Conservation (phyloP, 2,329 filamentous ascomycete genomes). For the Monosporascus ibericus region DNA sequence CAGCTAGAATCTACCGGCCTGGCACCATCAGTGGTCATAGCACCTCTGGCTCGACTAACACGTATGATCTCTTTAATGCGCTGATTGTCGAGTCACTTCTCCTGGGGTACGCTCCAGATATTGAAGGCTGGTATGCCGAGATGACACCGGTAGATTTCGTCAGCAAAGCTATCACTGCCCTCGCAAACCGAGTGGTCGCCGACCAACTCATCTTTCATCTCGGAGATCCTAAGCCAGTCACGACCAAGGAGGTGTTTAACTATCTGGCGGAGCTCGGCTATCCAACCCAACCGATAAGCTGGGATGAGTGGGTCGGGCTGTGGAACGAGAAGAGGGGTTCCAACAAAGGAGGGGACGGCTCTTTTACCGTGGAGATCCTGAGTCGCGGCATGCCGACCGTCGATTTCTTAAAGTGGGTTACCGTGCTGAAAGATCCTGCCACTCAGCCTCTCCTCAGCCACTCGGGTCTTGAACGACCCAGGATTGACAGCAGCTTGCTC, state of each 20-base stretch:
- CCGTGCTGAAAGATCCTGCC: conserved; percentile 64
- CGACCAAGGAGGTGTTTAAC: conserved; percentile 60
- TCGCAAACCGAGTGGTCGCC: conserved; percentile 57
- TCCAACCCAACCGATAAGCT: conserved; percentile 57
- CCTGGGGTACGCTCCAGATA: conserved; percentile 62
- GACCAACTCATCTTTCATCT: conserved; percentile 67
- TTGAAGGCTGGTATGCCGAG: conserved; percentile 70
- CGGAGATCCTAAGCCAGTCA: conserved; percentile 64
- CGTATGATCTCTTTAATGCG: conserved; percentile 71
- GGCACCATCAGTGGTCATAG: conserved; percentile 78
- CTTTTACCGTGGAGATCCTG: conserved; percentile 73
- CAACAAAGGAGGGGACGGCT: conserved; percentile 59
- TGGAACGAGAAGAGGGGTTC: conserved; percentile 67
- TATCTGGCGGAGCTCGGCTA: conserved; percentile 63
- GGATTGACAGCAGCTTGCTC: conserved; percentile 63
- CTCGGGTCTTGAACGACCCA: conserved; percentile 55
- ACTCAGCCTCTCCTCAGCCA: conserved; percentile 54
- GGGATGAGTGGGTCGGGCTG: conserved; percentile 67
- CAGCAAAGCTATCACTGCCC: conserved; percentile 64
- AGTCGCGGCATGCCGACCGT: conserved; percentile 74
- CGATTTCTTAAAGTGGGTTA: conserved; percentile 64
- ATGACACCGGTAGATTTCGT: conserved; percentile 84
- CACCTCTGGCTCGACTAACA: conserved; percentile 66
- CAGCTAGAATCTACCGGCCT: conserved; percentile 64
- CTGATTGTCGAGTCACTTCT: conserved; percentile 72